Percentiles rank a stretch among this genome's conserved stretches.
These are phyloP conservation scores for Chaetomium cochliodes DNA, from an alignment of 495 filamentous ascomycete species.

Conservation along the genomic window DNA sequence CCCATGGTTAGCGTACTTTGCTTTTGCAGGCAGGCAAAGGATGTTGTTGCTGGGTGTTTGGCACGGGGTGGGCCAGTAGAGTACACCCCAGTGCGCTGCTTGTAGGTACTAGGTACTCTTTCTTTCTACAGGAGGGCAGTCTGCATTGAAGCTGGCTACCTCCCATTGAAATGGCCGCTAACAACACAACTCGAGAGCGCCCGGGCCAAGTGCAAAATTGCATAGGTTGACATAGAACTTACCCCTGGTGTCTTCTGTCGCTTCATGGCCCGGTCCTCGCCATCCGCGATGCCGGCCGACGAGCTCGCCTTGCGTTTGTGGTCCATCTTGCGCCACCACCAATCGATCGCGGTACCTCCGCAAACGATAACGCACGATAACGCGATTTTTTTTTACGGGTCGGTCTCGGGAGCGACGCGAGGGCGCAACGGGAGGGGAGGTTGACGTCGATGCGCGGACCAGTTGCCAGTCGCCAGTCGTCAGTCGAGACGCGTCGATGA, in stretches of 20 bases:
- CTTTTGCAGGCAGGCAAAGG: background rate
- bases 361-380: background rate
- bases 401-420: background rate
- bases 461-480: conserved; percentile 25
- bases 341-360: background rate
- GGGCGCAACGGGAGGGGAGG: conserved; percentile 7
- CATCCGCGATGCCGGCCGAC: conserved; percentile 40
- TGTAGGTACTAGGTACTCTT: too few relatives aligned
- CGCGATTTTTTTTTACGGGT: conserved; percentile 15
- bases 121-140: background rate
- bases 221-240: conserved; percentile 25
- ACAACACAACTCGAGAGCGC: conserved; percentile 1
- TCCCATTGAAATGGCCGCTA: background rate
- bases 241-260: conserved; percentile 50
- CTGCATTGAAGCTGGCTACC: background rate
- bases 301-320: conserved; percentile 64
- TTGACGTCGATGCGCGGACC: conserved; percentile 22
- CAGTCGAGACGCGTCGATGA: conserved; percentile 29
- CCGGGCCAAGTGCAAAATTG: background rate
- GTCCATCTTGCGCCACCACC: conserved; percentile 51
- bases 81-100: background rate
- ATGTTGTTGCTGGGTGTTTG: background rate
- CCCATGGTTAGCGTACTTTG: conserved; percentile 23
- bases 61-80: background rate
- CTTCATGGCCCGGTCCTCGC: conserved; percentile 61